Evolutionary conservation across 495 filamentous ascomycete genomes (phyloP), one percentile per base, ranked within the genome.

Genomic region (Penicillium chermesinum): DNA sequence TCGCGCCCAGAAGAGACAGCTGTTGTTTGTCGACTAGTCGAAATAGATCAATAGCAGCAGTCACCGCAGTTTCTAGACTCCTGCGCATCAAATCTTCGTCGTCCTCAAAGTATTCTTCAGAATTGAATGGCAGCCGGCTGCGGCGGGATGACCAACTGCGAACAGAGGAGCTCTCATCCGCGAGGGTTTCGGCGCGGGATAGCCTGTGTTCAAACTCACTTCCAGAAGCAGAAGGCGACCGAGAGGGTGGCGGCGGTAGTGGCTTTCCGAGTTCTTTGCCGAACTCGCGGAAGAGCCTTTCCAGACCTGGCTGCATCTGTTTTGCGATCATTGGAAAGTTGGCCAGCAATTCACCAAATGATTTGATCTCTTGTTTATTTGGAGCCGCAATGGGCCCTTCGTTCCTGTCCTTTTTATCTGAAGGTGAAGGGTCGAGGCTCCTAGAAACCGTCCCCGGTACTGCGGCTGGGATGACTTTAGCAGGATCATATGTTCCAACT

Each of bases 11-110:
- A 17, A 91, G 77, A 12, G 91, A 95, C 36, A 99, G 70, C 61
- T 97, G 94, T 50, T 95, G 87, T 57, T 95, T 95, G 55, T 99
- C 94, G 14, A 97, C 91, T 38, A 83, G 79, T 55, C 96, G 89
- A 51, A 99, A 99, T 1, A 97, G 75, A 63, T 97, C 94, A 53
- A 96, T 96, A 0, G 91, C 93, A 10, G 86, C 83, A 4, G 89
- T 95, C 14, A 99, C 88, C 2, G 90, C 89, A 1, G 84, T 91
- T 70, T 99, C 94, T 42, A 97, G 59, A 8, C 86, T 86, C 7
- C 80, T 82, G 38, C 90, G 78, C 82, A 99, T 89, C 10, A 86
- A 67, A 52, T 91, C 84, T 63, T 95, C 89, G 52, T 95, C 89
- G 52, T 94, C 87, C 55, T 87, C 83, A n/a, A 82, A 76, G 50